Evolutionary conservation across 2,329 filamentous ascomycete species (phyloP).

Genomic region (Thelonectria blattea): DNA sequence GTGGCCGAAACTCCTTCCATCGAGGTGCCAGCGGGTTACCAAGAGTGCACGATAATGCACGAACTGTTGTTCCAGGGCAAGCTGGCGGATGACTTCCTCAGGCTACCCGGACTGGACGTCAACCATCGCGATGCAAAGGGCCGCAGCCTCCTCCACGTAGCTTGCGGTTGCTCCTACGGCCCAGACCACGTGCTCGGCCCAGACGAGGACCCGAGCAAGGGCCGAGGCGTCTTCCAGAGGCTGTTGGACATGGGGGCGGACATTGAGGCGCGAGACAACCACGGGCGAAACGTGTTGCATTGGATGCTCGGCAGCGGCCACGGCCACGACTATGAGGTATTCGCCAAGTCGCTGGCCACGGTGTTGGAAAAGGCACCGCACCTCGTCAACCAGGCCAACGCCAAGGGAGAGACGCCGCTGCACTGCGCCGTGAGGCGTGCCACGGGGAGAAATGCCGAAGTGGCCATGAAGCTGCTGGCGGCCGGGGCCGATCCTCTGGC

Average conservation of each 20-base stretch:
- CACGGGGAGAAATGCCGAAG: neutral
- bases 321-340: neutral
- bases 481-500: slow-evolving; percentile 30
- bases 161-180: slow-evolving; percentile 20
- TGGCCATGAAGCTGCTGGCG: slow-evolving; percentile 24
- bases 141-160: slow-evolving; percentile 35
- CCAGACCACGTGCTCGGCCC: slow-evolving; percentile 14
- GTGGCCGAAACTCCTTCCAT: neutral
- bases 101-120: slow-evolving; percentile 28
- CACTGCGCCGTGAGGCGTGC: slow-evolving; percentile 25
- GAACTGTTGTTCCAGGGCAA: slow-evolving; percentile 19
- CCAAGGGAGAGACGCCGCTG: slow-evolving; percentile 35
- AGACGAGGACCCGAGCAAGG: neutral
- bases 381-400: slow-evolving; percentile 28
- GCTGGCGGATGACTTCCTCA: slow-evolving; percentile 28
- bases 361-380: slow-evolving; percentile 11
- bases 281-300: slow-evolving; percentile 34
- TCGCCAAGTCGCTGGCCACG: slow-evolving; percentile 8
- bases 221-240: slow-evolving; percentile 20
- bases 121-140: slow-evolving; percentile 36
- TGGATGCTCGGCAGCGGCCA: slow-evolving; percentile 16
- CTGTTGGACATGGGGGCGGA: slow-evolving; percentile 36
- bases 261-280: slow-evolving; percentile 29
- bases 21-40: slow-evolving; percentile 2
- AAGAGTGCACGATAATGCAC: slow-evolving; percentile 33